phyloP scores from a whole-genome alignment of 441 rosid species.

The Lepidium campestre region DNA sequence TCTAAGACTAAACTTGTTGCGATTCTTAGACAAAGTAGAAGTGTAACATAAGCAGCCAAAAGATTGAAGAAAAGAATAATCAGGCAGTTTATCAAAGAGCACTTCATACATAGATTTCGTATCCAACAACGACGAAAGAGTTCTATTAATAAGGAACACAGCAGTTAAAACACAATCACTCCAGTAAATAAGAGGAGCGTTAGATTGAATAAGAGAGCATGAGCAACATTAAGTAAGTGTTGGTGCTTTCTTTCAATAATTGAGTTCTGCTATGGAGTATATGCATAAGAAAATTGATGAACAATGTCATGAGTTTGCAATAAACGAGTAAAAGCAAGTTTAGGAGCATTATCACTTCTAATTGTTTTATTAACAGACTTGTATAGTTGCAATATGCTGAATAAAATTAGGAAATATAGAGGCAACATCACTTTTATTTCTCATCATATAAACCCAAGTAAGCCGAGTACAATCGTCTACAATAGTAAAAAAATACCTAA shows the following conservation, averaged over 20 bases:
- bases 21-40: neutral
- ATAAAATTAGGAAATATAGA: neutral
- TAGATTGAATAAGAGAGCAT: neutral
- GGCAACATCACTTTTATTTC: neutral
- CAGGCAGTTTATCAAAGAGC: accelerated
- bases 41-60: neutral
- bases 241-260: neutral
- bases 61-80: neutral
- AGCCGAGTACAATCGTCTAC: neutral
- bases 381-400: neutral
- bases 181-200: neutral
- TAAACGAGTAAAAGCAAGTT: neutral
- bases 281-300: neutral
- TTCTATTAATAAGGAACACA: neutral
- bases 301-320: neutral
- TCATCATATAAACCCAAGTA: neutral
- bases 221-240: neutral
- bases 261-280: neutral
- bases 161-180: neutral
- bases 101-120: neutral
- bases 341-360: neutral
- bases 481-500: neutral
- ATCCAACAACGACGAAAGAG: neutral
- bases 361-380: accelerated
- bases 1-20: neutral